A percentile compares a stretch with the other conserved stretches of the same genome.
These are phyloP conservation scores for Lindgomyces ingoldianus DNA, from an alignment of 495 filamentous ascomycete species.

Conservation along the genomic window DNA sequence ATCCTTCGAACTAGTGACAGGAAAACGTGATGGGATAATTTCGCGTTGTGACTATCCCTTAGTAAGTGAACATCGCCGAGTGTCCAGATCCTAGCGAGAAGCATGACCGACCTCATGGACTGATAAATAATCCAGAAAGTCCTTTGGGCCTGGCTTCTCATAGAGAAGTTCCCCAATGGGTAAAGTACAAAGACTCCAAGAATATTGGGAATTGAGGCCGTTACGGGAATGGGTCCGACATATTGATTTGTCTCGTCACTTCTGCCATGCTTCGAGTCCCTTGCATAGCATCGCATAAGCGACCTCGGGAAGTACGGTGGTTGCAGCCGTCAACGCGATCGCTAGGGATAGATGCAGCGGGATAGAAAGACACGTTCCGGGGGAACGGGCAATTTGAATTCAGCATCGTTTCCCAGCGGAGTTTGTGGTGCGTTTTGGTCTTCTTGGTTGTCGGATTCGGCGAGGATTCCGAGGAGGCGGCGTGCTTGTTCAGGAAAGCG, in stretches of 20 bases:
- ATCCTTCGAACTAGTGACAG: conserved; percentile 16
- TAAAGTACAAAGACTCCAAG: conserved; percentile 1
- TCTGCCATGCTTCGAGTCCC: conserved; percentile 7
- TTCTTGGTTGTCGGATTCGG: neutral
- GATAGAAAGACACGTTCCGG: conserved; percentile 12
- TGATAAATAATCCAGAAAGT: conserved; percentile 14
- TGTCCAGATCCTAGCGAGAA: conserved; percentile 5
- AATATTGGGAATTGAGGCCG: conserved; percentile 10
- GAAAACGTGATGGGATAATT: conserved; percentile 11
- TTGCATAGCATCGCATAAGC: conserved; percentile 21
- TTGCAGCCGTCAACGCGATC: conserved; percentile 20
- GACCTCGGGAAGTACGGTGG: conserved; percentile 5
- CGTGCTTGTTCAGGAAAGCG: neutral
- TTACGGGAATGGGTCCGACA: conserved; percentile 1
- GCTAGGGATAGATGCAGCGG: conserved; percentile 10
- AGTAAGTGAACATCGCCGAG: neutral
- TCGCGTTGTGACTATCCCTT: neutral
- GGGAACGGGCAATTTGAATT: neutral
- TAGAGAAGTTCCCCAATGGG: neutral
- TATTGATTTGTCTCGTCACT: conserved; percentile 4
- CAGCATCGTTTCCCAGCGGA: neutral
- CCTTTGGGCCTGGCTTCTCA: neutral
- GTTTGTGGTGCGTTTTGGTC: neutral
- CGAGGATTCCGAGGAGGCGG: neutral
- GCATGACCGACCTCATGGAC: conserved; percentile 21